These are phyloP conservation scores for Gastrodia elata DNA, from an alignment of 106 monocot species.

Conservation along the genomic window DNA sequence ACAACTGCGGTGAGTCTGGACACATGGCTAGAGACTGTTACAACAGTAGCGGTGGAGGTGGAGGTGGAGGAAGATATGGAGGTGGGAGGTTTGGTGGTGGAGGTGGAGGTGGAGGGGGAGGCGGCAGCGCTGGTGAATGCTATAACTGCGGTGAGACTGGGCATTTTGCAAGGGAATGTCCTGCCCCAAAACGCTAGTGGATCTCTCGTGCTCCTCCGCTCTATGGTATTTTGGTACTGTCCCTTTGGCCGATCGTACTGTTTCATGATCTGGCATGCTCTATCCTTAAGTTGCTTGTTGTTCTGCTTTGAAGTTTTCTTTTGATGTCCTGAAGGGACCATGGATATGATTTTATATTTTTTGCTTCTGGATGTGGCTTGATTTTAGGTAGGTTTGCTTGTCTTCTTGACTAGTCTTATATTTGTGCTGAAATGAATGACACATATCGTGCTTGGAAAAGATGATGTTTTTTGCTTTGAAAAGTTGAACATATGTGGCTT, in stretches of 20 bases:
- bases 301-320: slow-evolving; percentile 5
- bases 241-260: not conserved
- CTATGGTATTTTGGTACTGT: not conserved
- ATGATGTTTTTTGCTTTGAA: not conserved
- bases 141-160: slow-evolving; percentile 15
- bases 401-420: not conserved
- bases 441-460: not conserved
- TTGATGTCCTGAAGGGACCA: not conserved
- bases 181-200: slow-evolving; percentile 3
- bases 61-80: slow-evolving; percentile 15
- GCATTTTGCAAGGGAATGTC: slow-evolving; percentile 22
- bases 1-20: slow-evolving; percentile 34
- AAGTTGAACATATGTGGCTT: not conserved
- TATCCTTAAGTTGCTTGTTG: not conserved
- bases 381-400: not conserved
- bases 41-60: slow-evolving; percentile 9
- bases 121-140: slow-evolving; percentile 21
- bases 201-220: not conserved
- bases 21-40: slow-evolving; percentile 43
- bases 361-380: not conserved
- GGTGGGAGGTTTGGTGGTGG: not conserved
- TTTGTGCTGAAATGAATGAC: not conserved
- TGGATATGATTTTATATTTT: not conserved
- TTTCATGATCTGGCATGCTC: slow-evolving; percentile 4
- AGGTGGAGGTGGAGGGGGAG: slow-evolving; percentile 12